Base-by-base conservation (phyloP, 495 filamentous ascomycete species). In the Annulohypoxylon nitens region DNA sequence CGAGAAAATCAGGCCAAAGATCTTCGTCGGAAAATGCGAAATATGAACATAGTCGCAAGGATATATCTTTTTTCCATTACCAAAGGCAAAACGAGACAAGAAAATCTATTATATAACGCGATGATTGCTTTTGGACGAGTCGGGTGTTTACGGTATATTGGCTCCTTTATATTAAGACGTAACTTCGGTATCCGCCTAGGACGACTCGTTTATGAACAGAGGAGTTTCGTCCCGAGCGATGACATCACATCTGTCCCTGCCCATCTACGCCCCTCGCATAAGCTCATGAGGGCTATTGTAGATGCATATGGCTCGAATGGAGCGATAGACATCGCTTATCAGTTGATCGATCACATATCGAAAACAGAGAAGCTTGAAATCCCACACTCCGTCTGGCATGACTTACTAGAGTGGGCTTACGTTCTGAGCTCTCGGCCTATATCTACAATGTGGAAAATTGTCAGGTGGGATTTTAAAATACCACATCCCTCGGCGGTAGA, bases 391-490 rank as follows among this genome's bases (percentile, higher is more conserved):
- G 51, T 78, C 36, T 83, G 82, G 82, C 74, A 71, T 26, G 70
- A 75, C 0, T 64, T 84, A 8, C 62, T 84, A 14, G 73, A 79
- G 47, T 83, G 81, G 82, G 70, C 79, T 10, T 76, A 81, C 57
- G 57, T 83, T 37, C 73, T 76, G 67, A 55, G 68, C 20, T 62
- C 71, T 0, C 74, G 69, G 18, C 71, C 79, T 3, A 55, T 61
- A 26, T 63, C 70, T 10, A 73, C 62, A 2, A 78, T 69, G n/a
- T 83, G 81, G 79, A 71, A 71, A 0, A 60, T 73, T 37, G 64
- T 53, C 2, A 47, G 79, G 48, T 20, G 7, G 30, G 30, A 30
- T n/a, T 39, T 58, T 9, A 81, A 78, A 61, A 25, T 75, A 2
- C 65, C 74, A 2, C 16, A 51, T 3, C 26, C 47, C 3, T 5